These are phyloP conservation scores for Herpetomonas tarakana DNA, from an alignment of 208 protist genomes.

Conservation along the genomic window DNA sequence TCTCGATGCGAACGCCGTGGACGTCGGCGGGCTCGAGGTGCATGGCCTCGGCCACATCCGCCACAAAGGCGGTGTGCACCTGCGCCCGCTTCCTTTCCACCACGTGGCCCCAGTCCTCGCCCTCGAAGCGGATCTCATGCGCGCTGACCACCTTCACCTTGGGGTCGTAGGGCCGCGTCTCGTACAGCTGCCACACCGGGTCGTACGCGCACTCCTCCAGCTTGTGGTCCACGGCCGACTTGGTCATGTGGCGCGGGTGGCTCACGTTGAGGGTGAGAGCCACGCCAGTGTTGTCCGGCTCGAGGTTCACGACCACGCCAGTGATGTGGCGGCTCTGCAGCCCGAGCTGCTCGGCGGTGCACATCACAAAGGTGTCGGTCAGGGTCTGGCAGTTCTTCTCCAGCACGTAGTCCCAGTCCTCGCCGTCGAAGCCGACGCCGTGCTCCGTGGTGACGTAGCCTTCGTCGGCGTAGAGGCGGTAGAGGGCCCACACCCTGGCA, in stretches of 20 bases:
- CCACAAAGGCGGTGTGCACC: slow-evolving; percentile 25
- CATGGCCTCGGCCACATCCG: slow-evolving; percentile 33
- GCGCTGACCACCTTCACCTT: slow-evolving; percentile 15
- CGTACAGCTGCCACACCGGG: slow-evolving; percentile 54
- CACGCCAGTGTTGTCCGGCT: slow-evolving; percentile 4
- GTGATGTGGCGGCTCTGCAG: slow-evolving; percentile 24
- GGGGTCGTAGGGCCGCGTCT: slow-evolving; percentile 23
- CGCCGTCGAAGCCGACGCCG: slow-evolving; percentile 47
- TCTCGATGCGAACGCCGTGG: slow-evolving; percentile 24
- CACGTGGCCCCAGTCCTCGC: slow-evolving; percentile 52
- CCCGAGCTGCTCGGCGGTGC: slow-evolving; percentile 16
- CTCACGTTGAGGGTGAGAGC: slow-evolving; percentile 8
- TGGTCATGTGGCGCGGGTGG: slow-evolving; percentile 12
- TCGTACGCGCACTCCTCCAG: slow-evolving; percentile 27
- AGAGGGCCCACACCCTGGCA: slow-evolving; percentile 22
- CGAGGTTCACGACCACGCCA: slow-evolving; percentile 11
- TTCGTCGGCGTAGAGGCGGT: slow-evolving; percentile 15
- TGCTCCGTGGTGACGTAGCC: slow-evolving; percentile 18
- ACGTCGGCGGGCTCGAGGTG: slow-evolving; percentile 23
- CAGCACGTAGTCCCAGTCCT: slow-evolving; percentile 63
- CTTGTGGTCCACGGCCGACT: slow-evolving; percentile 23
- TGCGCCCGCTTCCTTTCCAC: slow-evolving; percentile 21
- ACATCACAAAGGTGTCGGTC: not conserved
- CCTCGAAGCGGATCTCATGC: slow-evolving; percentile 41
- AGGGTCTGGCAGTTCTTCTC: slow-evolving; percentile 7